These are phyloP conservation scores for Coemansia sp. DNA, from an alignment of 192 early-diverging fungal species.

Conservation along the genomic window DNA sequence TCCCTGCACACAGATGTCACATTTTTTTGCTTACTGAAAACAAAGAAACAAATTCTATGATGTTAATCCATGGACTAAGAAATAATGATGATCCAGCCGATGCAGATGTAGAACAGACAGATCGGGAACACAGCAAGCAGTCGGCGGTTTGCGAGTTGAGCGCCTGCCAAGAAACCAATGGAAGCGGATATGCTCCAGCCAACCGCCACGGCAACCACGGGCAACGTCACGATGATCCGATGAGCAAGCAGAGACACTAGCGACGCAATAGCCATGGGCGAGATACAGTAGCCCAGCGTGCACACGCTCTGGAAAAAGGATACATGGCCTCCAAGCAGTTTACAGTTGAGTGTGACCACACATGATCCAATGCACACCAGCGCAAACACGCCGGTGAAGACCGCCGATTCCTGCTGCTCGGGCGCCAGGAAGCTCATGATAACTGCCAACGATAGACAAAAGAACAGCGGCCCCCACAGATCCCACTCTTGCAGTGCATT, in stretches of 20 bases:
- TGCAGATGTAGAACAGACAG: slow-evolving; percentile 91
- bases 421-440: slow-evolving; percentile 78
- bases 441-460: slow-evolving; percentile 87
- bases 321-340: slow-evolving; percentile 88
- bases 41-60: not conserved
- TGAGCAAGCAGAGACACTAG: slow-evolving; percentile 67
- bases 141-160: slow-evolving; percentile 81
- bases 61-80: slow-evolving; percentile 37
- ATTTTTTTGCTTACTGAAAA: slow-evolving; percentile 4
- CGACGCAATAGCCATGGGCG: slow-evolving; percentile 83
- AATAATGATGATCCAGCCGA: slow-evolving; percentile 91
- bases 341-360: slow-evolving; percentile 93
- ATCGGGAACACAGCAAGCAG: slow-evolving; percentile 91
- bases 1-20: not conserved
- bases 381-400: slow-evolving; percentile 92
- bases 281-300: slow-evolving; percentile 95
- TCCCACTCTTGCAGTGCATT: slow-evolving; percentile 68
- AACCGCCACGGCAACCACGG: slow-evolving; percentile 75
- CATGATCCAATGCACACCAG: slow-evolving; percentile 94
- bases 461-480: slow-evolving; percentile 93
- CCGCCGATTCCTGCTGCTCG: slow-evolving; percentile 72
- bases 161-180: slow-evolving; percentile 85
- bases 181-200: slow-evolving; percentile 91
- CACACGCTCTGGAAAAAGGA: slow-evolving; percentile 98
- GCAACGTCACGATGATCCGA: slow-evolving; percentile 68